Percentiles rank a stretch among this genome's conserved stretches.
Conservation (phyloP, 148 eudicot genomes). For the Amaranthus cruentus region DNA sequence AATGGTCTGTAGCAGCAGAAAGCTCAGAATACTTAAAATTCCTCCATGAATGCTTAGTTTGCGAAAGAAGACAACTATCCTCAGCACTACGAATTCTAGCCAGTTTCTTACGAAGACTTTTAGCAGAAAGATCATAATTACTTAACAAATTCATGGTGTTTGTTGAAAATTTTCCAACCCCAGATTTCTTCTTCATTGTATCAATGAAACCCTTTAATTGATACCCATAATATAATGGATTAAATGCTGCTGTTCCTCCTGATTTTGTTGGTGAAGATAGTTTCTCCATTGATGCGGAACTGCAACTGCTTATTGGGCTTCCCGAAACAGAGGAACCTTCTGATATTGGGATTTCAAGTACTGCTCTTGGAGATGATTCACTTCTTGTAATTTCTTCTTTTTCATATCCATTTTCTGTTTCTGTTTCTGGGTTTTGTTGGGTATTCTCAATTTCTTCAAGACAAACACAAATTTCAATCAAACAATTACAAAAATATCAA, state of each 20-base stretch:
- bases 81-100: slow-evolving; percentile 48
- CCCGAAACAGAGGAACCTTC: slow-evolving; percentile 36
- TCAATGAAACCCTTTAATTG: slow-evolving; percentile 48
- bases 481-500: too few relatives aligned
- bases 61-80: slow-evolving; percentile 32
- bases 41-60: slow-evolving; percentile 72
- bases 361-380: slow-evolving; percentile 70
- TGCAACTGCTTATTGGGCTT: slow-evolving; percentile 29
- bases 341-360: slow-evolving; percentile 48
- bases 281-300: slow-evolving; percentile 27
- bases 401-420: background rate
- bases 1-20: slow-evolving; percentile 64
- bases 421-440: slow-evolving; percentile 28
- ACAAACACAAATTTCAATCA: background rate
- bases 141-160: slow-evolving; percentile 46
- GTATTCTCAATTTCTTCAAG: slow-evolving; percentile 21
- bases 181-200: slow-evolving; percentile 48
- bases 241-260: background rate
- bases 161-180: slow-evolving; percentile 37
- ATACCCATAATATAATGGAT: slow-evolving; percentile 21
- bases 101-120: slow-evolving; percentile 37
- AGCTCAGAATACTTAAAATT: slow-evolving; percentile 57
- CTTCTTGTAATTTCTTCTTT: slow-evolving; percentile 20
- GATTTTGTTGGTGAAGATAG: slow-evolving; percentile 5
- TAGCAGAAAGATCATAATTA: slow-evolving; percentile 42